Conservation (phyloP, 2,329 filamentous ascomycete genomes). For the Metarhizium album region DNA sequence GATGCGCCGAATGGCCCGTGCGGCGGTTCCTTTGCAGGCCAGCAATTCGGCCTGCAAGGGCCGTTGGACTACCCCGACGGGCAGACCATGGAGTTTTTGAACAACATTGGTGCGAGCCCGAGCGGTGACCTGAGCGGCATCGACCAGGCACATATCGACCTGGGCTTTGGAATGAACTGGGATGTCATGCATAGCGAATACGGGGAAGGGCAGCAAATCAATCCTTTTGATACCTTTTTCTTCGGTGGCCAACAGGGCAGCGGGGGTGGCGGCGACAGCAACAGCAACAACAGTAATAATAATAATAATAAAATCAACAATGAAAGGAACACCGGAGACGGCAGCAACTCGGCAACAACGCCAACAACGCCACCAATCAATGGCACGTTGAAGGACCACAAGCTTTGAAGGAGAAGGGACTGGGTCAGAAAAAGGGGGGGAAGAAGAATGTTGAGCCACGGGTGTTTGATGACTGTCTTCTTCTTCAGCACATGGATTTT, state of each 20-base stretch:
- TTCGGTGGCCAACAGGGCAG: slow-evolving; percentile 45
- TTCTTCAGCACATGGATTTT: neutral
- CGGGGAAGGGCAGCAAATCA: slow-evolving; percentile 48
- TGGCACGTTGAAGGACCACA: too few relatives aligned
- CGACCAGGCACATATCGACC: slow-evolving; percentile 44
- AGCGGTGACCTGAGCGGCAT: slow-evolving; percentile 21
- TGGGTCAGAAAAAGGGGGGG: too few relatives aligned
- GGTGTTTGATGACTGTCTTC: neutral
- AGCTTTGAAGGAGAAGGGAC: neutral
- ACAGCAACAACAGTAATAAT: slow-evolving; percentile 1
- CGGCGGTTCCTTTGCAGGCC: slow-evolving; percentile 20
- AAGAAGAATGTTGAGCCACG: neutral
- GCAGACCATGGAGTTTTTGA: slow-evolving; percentile 43
- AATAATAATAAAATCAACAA: neutral
- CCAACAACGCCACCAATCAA: too few relatives aligned
- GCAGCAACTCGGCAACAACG: too few relatives aligned
- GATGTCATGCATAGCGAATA: slow-evolving; percentile 53
- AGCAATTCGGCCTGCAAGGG: slow-evolving; percentile 23
- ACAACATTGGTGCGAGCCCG: slow-evolving; percentile 28
- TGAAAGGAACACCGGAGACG: too few relatives aligned
- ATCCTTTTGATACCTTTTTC: slow-evolving; percentile 65
- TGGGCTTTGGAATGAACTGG: slow-evolving; percentile 58
- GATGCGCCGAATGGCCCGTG: slow-evolving; percentile 18
- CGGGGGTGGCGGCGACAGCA: slow-evolving; percentile 15
- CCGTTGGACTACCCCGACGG: slow-evolving; percentile 34